Conservation (phyloP, 2,329 filamentous ascomycete species). For the Chaetomiaceae sp. region DNA sequence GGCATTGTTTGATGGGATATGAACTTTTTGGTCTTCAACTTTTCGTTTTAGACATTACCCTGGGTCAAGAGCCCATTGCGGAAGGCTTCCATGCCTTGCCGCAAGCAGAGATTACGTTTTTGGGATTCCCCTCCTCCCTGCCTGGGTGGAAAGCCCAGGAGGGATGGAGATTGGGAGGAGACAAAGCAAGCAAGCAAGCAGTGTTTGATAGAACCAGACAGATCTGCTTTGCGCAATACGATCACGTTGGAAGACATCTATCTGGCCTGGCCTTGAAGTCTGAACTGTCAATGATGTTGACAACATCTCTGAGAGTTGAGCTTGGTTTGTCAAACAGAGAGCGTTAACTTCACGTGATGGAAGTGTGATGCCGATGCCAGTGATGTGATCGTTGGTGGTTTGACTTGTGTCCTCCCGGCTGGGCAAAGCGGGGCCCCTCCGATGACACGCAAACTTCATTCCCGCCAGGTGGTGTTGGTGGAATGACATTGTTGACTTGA, state of each 20-base stretch:
- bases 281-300: too few species aligned
- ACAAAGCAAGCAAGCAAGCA: background rate
- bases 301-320: too few species aligned
- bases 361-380: constrained; percentile 8
- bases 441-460: too few species aligned
- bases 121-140: background rate
- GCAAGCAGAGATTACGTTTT: constrained; percentile 3
- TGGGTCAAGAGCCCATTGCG: constrained; percentile 26
- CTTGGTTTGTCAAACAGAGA: background rate
- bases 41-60: constrained; percentile 24
- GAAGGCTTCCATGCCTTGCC: background rate
- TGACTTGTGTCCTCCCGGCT: too few species aligned
- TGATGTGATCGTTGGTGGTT: too few species aligned
- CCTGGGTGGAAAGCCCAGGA: background rate
- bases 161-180: background rate
- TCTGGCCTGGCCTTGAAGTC: background rate
- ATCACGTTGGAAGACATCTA: too few species aligned
- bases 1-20: constrained; percentile 21
- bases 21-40: constrained; percentile 1
- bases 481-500: background rate
- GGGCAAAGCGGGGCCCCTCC: too few species aligned
- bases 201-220: too few species aligned
- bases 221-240: too few species aligned
- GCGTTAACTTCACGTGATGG: constrained; percentile 5
- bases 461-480: too few species aligned